phyloP scores from a whole-genome alignment of 2,329 filamentous ascomycete genomes.

The Zasmidium angulare region DNA sequence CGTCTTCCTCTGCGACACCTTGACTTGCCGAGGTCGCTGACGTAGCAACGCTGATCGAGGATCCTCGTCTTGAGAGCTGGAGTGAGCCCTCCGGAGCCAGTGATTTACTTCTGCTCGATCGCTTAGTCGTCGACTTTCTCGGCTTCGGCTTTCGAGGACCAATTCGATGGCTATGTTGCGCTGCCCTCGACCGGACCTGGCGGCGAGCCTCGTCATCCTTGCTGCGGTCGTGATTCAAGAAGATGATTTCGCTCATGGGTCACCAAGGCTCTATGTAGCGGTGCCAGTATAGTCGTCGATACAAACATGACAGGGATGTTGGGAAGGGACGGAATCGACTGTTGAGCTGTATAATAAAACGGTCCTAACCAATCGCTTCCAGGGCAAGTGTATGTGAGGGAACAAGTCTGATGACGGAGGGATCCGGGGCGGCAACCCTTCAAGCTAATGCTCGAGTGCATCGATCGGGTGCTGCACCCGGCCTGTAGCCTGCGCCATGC shows the following conservation, averaged over 20 bases:
- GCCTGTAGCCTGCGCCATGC: too few species aligned
- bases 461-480: too few species aligned
- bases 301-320: too few species aligned
- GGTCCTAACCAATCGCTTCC: too few species aligned
- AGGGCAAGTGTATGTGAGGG: too few species aligned
- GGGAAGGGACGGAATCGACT: too few species aligned
- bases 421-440: too few species aligned
- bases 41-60: neutral
- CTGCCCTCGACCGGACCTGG: conserved; percentile 9
- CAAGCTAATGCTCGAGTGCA: too few species aligned
- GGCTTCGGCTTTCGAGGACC: conserved; percentile 8
- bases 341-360: too few species aligned
- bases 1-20: neutral
- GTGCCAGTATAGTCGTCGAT: too few species aligned
- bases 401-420: too few species aligned
- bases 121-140: conserved; percentile 1
- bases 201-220: conserved; percentile 3
- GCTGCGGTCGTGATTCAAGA: conserved; percentile 1
- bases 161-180: conserved; percentile 13
- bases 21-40: neutral
- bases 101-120: neutral
- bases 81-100: neutral
- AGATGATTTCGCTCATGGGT: conserved; percentile 2
- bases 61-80: neutral
- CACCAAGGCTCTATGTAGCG: too few species aligned